Evolutionary conservation across 441 rosid genomes (phyloP), one percentile per base, ranked within the genome.

Genomic region (Eruca vesicaria): DNA sequence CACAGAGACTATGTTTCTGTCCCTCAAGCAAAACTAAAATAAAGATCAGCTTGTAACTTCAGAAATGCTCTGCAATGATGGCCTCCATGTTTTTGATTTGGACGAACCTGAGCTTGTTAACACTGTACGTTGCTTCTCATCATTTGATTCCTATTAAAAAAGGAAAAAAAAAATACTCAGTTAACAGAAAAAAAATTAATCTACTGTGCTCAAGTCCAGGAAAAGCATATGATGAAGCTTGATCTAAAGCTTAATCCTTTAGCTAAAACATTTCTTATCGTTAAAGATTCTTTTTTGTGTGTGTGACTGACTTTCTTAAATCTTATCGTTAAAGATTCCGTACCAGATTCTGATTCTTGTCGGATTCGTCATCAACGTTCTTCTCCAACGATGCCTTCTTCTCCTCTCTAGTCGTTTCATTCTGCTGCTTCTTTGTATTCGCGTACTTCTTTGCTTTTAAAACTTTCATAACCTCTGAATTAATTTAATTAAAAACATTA

Each of bases 381-480:
- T 73, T 81, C 76, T 76, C 75, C 50, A 79, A 75, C n/a, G 81
- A 86, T 36, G 72, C 28, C 63, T 32, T 56, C 82, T 78, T 78
- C 81, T 38, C 60, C 71, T 80, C 85, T 43, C 69, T 88, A 33
- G 9, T 72, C 9, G 82, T 75, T 69, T 86, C 89, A 52, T 69
- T 81, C 15, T 80, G 84, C 75, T 84, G 91, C 68, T 78, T 81
- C 83, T 85, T 88, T 69, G 81, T 71, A 81, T 91, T 95, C 1
- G 94, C 92, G 15, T 86, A 71, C 78, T 91, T 93, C 88, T 95
- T 95, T 0, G 94, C 92, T 57, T 83, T 78, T 73, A 95, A 63
- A n/a, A 93, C 96, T 80, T 91, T 89, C 92, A 84, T 83, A 63
- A 95, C 98, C 81, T 95, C 98, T 95, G 74, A 35, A 69, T 7